Conservation (phyloP, 2,329 filamentous ascomycete species). For the Exserohilum turcica region DNA sequence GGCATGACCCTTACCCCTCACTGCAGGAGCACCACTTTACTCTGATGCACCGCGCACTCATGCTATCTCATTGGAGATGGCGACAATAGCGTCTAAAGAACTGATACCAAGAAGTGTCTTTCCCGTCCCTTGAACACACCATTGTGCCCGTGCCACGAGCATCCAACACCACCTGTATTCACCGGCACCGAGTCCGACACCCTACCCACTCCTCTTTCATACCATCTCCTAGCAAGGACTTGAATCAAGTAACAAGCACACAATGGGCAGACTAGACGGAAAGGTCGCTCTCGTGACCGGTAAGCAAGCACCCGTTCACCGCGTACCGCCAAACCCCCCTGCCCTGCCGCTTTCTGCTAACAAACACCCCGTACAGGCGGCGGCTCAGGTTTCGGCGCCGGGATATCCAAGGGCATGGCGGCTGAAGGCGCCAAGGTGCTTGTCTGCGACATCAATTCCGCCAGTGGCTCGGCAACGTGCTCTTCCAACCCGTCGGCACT, state of each 20-base stretch:
- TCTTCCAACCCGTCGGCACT: slow-evolving; percentile 47
- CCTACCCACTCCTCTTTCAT: background rate
- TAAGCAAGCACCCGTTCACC: slow-evolving; percentile 14
- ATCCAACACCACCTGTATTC: background rate
- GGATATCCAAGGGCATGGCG: slow-evolving; percentile 64
- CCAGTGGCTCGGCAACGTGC: slow-evolving; percentile 58
- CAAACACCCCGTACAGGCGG: slow-evolving; percentile 52
- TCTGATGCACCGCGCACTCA: slow-evolving; percentile 6
- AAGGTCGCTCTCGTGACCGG: slow-evolving; percentile 64
- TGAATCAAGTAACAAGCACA: slow-evolving; percentile 11
- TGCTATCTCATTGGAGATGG: slow-evolving; percentile 12
- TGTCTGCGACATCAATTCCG: slow-evolving; percentile 64
- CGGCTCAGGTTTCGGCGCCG: slow-evolving; percentile 68
- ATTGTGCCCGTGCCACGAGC: background rate
- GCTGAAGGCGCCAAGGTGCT: slow-evolving; percentile 65
- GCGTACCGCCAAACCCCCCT: slow-evolving; percentile 5
- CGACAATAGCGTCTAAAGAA: background rate
- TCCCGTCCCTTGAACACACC: slow-evolving; percentile 2
- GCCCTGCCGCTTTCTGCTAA: slow-evolving; percentile 6
- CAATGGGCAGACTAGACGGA: slow-evolving; percentile 53
- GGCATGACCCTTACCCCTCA: slow-evolving; percentile 24
- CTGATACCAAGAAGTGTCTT: background rate
- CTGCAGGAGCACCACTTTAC: slow-evolving; percentile 1
- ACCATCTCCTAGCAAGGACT: too few species aligned
- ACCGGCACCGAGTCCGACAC: background rate